Evolutionary conservation across 768 basidiomycete species (phyloP).

Genomic region (Saitozyma sp.): DNA sequence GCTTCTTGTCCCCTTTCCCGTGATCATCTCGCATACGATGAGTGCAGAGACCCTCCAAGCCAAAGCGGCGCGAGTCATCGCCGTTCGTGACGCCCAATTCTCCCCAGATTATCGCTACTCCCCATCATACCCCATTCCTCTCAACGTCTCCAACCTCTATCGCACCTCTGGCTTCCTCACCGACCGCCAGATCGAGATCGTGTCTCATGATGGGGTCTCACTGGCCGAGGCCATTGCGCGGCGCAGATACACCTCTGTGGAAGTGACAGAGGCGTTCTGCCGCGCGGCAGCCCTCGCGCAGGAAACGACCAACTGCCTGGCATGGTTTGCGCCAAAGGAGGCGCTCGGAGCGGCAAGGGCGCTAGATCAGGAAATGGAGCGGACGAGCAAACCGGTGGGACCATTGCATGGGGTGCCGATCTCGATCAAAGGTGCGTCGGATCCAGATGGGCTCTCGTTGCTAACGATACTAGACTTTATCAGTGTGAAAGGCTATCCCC

Average conservation of each 20-base stretch:
- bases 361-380: slow-evolving; percentile 25
- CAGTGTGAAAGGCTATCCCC: background rate
- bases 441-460: background rate
- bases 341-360: slow-evolving; percentile 23
- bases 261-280: slow-evolving; percentile 27
- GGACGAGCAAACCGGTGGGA: slow-evolving; percentile 26
- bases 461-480: background rate
- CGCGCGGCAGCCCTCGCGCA: slow-evolving; percentile 33
- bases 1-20: no score
- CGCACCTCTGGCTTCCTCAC: slow-evolving; percentile 6
- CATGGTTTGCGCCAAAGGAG: slow-evolving; percentile 24
- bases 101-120: no score
- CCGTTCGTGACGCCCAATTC: no score
- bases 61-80: no score
- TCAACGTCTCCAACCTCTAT: slow-evolving; percentile 7
- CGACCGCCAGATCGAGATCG: slow-evolving; percentile 17
- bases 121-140: background rate
- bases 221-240: slow-evolving; percentile 18
- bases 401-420: slow-evolving; percentile 4
- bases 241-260: slow-evolving; percentile 20
- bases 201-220: slow-evolving; percentile 15
- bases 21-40: no score
- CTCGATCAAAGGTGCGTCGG: background rate
- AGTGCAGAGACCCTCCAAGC: no score
- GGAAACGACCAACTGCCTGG: slow-evolving; percentile 48